phyloP scores from a whole-genome alignment of 345 rosid genomes.

The Abelmoschus esculentus region DNA sequence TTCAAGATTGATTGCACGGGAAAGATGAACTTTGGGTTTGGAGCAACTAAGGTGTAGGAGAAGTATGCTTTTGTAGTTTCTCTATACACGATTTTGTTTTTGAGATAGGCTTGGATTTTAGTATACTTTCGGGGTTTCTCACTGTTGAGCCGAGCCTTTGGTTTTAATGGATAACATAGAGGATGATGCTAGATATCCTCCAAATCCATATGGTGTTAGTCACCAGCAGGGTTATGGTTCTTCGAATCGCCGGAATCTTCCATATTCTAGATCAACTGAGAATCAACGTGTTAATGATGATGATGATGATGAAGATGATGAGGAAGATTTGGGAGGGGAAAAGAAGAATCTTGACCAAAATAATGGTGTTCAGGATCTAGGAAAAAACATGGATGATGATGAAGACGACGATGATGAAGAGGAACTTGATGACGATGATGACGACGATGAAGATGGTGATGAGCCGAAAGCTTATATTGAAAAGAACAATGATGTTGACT shows the following conservation, averaged over 20 bases:
- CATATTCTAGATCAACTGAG: slow-evolving; percentile 25
- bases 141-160: slow-evolving; percentile 9
- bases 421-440: slow-evolving; percentile 13
- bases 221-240: slow-evolving; percentile 39
- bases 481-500: slow-evolving; percentile 26
- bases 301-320: slow-evolving; percentile 22
- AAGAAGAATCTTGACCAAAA: slow-evolving; percentile 32
- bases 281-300: slow-evolving; percentile 31
- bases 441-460: slow-evolving; percentile 9
- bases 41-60: neutral
- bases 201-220: slow-evolving; percentile 38
- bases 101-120: neutral
- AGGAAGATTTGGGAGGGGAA: slow-evolving; percentile 25
- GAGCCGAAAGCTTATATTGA: slow-evolving; percentile 20
- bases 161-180: slow-evolving; percentile 66
- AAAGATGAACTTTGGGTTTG: neutral
- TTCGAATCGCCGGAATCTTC: slow-evolving; percentile 36
- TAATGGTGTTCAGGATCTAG: slow-evolving; percentile 29
- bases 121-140: neutral
- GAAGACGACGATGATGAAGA: neutral
- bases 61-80: slow-evolving; percentile 10
- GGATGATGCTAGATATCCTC: slow-evolving; percentile 64
- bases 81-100: neutral
- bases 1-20: neutral
- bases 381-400: slow-evolving; percentile 26